phyloP scores from a whole-genome alignment of 73 alveolate species.

The Tetrahymena malaccensis region DNA sequence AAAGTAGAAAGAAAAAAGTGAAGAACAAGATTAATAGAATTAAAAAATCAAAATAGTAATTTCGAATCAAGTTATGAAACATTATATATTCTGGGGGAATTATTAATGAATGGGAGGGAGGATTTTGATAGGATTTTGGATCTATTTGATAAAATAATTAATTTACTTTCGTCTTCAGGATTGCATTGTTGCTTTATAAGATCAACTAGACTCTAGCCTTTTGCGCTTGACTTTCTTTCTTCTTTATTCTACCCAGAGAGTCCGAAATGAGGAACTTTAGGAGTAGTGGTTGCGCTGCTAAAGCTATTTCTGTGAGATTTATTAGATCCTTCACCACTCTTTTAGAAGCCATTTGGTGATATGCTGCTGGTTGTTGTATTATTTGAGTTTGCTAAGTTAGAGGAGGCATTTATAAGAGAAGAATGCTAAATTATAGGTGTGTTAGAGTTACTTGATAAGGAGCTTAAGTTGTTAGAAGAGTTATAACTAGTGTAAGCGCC shows the following conservation, averaged over 20 bases:
- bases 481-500: not conserved
- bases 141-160: not conserved
- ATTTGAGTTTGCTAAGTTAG: not conserved
- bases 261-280: not conserved
- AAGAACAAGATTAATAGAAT: not conserved
- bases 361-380: not conserved
- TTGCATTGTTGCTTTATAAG: not conserved
- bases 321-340: not conserved
- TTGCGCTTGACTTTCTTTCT: not conserved
- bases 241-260: not conserved
- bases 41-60: not conserved
- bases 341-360: not conserved
- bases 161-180: not conserved
- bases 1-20: not conserved
- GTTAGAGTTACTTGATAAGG: not conserved
- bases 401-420: not conserved
- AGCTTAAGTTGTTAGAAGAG: not conserved
- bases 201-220: not conserved
- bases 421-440: not conserved
- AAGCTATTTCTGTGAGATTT: not conserved
- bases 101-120: not conserved
- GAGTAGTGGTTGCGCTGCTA: not conserved
- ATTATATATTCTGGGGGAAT: not conserved
- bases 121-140: not conserved
- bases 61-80: not conserved